Evolutionary conservation across 1,284 basidiomycete genomes (phyloP).

Genomic region (Megacollybia platyphylla): DNA sequence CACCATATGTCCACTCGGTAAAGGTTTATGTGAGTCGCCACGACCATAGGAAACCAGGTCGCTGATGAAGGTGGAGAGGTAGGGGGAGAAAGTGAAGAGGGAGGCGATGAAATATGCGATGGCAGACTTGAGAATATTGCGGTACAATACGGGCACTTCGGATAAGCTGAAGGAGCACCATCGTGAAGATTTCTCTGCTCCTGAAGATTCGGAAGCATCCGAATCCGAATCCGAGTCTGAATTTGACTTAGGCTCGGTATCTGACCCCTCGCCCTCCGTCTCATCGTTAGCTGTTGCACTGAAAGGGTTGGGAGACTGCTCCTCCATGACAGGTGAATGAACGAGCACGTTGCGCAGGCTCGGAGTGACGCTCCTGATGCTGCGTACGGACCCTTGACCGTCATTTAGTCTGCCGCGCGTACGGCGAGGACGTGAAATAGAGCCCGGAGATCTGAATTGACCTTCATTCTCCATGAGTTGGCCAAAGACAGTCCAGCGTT

Average conservation of each 20-base stretch:
- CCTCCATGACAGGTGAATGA: neutral
- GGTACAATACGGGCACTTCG: slow-evolving; percentile 36
- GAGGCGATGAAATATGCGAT: slow-evolving; percentile 86
- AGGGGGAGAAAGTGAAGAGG: slow-evolving; percentile 83
- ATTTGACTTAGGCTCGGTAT: neutral
- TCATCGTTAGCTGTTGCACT: slow-evolving; percentile 5
- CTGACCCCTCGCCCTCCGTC: slow-evolving; percentile 8
- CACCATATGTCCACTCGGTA: slow-evolving; percentile 79
- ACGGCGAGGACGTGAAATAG: neutral
- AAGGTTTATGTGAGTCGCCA: slow-evolving; percentile 30
- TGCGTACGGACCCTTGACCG: slow-evolving; percentile 5
- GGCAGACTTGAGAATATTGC: slow-evolving; percentile 82
- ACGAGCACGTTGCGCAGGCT: neutral
- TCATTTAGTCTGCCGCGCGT: slow-evolving; percentile 5
- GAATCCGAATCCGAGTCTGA: slow-evolving; percentile 9
- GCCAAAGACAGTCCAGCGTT: slow-evolving; percentile 58
- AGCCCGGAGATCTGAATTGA: slow-evolving; percentile 17
- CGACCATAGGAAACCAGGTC: slow-evolving; percentile 44
- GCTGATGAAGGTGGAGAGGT: slow-evolving; percentile 52
- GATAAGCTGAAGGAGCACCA: slow-evolving; percentile 9
- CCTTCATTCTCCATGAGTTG: slow-evolving; percentile 60
- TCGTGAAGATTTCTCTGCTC: slow-evolving; percentile 7
- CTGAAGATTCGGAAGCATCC: slow-evolving; percentile 8
- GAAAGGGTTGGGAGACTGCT: neutral
- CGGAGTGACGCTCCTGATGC: neutral